Evolutionary conservation across 495 filamentous ascomycete genomes (phyloP).

Genomic region (Emericellopsis terricola): DNA sequence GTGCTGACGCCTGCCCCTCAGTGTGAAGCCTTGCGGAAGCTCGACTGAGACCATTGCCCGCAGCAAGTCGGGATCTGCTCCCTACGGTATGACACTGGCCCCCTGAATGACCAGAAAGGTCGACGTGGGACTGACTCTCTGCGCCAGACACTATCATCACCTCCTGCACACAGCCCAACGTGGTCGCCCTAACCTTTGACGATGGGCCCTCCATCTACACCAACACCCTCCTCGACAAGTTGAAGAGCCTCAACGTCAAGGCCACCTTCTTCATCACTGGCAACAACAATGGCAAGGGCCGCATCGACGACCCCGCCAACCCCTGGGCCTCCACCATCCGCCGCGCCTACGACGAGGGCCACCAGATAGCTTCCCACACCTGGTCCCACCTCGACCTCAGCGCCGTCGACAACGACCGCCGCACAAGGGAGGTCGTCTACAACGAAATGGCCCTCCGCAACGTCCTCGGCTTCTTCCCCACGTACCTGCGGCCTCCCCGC

Average conservation of each 20-base stretch:
- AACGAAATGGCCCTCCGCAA: constrained; percentile 55
- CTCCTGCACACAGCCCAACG: neutral
- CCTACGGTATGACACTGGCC: constrained; percentile 4
- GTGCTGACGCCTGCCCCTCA: too few species aligned
- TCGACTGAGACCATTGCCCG: neutral
- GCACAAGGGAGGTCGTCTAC: constrained; percentile 42
- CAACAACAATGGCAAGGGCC: constrained; percentile 31
- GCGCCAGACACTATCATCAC: neutral
- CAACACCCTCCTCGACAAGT: constrained; percentile 38
- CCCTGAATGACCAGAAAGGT: neutral
- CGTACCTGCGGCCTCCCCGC: constrained; percentile 65
- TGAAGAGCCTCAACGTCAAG: constrained; percentile 37
- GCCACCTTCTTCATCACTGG: constrained; percentile 58
- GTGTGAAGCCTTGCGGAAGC: neutral
- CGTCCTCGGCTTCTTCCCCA: constrained; percentile 49
- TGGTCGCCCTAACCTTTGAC: constrained; percentile 48
- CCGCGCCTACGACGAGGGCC: constrained; percentile 42
- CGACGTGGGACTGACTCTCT: too few species aligned
- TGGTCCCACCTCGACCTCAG: constrained; percentile 53
- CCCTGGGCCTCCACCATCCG: constrained; percentile 28
- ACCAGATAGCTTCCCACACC: constrained; percentile 59
- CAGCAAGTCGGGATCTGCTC: neutral
- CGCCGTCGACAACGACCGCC: constrained; percentile 17
- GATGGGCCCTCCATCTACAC: constrained; percentile 50
- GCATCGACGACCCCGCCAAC: constrained; percentile 23